Conservation (phyloP, 371 early-diverging fungal genomes). For the Conidiobolus incongruus region DNA sequence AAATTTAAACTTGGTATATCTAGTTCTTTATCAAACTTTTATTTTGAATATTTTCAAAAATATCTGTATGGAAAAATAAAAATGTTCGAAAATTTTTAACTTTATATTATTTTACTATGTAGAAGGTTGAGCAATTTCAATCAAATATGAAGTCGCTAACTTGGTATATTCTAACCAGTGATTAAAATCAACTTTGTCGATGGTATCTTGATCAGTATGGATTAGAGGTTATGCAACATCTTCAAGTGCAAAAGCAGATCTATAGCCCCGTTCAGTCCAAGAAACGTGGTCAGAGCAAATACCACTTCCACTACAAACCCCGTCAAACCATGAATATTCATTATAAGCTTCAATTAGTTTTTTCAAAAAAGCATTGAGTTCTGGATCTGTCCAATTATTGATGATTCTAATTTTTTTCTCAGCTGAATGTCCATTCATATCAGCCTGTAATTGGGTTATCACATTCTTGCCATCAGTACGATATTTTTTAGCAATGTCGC, state of each 20-base stretch:
- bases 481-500: conserved; percentile 55
- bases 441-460: conserved; percentile 50
- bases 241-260: conserved; percentile 71
- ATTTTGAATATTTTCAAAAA: too few species aligned
- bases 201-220: neutral
- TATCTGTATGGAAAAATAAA: too few species aligned
- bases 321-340: neutral
- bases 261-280: conserved; percentile 70
- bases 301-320: conserved; percentile 8
- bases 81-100: too few species aligned
- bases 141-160: conserved; percentile 55
- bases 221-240: neutral
- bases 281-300: conserved; percentile 76
- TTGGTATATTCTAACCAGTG: conserved; percentile 54
- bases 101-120: too few species aligned
- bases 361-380: conserved; percentile 28
- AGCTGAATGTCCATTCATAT: too few species aligned
- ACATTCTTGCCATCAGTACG: conserved; percentile 22
- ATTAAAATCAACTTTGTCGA: neutral
- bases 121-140: conserved; percentile 27
- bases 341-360: conserved; percentile 2
- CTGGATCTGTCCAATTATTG: conserved; percentile 52
- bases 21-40: too few species aligned
- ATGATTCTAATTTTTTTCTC: conserved; percentile 54
- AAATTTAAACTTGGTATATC: too few species aligned